These are phyloP conservation scores for Litchi chinensis DNA, from an alignment of 345 rosid genomes.

Conservation along the genomic window DNA sequence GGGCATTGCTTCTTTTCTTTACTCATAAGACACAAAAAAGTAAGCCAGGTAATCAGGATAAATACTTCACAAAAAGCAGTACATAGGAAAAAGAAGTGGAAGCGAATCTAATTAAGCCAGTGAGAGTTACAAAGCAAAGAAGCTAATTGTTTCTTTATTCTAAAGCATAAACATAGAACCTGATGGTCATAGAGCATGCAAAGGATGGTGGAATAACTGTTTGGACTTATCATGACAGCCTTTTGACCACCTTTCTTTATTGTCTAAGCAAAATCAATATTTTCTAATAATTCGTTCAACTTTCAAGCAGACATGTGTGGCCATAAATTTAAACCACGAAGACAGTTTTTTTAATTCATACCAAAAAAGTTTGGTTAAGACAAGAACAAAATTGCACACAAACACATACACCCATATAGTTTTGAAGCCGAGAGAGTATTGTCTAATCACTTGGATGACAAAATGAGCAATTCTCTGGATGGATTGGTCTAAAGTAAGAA, in stretches of 20 bases:
- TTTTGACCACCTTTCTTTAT: too few species aligned
- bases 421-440: background rate
- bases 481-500: too few species aligned
- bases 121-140: background rate
- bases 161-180: background rate
- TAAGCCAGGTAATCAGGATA: too few species aligned
- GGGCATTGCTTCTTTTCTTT: slow-evolving; percentile 12
- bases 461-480: background rate
- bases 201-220: too few species aligned
- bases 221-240: background rate
- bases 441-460: background rate
- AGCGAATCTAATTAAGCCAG: background rate
- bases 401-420: background rate
- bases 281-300: too few species aligned
- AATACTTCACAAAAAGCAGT: background rate
- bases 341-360: background rate
- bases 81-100: background rate
- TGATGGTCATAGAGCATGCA: too few species aligned
- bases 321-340: background rate
- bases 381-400: background rate
- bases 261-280: too few species aligned
- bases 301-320: background rate
- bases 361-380: background rate
- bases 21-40: background rate
- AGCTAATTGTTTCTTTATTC: slow-evolving; percentile 9